Conservation (phyloP, 169 alveolate species). For the Babesia bovis region DNA sequence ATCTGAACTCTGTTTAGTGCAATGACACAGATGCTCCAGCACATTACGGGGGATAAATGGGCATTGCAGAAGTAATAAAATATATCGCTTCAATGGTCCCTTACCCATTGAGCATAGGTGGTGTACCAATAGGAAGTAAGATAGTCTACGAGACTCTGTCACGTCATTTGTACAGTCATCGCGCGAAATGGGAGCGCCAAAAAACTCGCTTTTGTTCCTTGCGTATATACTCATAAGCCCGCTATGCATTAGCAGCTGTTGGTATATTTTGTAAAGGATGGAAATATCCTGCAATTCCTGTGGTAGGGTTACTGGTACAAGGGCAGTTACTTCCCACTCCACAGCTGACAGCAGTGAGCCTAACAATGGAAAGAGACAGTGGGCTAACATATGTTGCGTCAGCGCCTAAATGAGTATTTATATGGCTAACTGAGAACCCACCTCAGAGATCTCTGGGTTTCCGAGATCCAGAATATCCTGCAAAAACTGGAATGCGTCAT, state of each 20-base stretch:
- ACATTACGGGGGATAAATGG: slow-evolving; percentile 14
- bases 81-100: slow-evolving; percentile 2
- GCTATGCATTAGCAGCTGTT: slow-evolving; percentile 10
- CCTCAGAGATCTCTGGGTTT: slow-evolving; percentile 37
- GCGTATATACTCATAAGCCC: slow-evolving; percentile 49
- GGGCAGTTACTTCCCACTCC: background rate
- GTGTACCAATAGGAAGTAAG: slow-evolving; percentile 21
- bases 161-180: background rate
- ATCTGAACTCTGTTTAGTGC: background rate
- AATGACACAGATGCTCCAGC: slow-evolving; percentile 2
- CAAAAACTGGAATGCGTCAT: slow-evolving; percentile 52
- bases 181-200: background rate
- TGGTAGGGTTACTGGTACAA: background rate
- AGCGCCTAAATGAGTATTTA: slow-evolving; percentile 19
- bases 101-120: slow-evolving; percentile 21
- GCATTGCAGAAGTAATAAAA: slow-evolving; percentile 15
- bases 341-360: background rate
- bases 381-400: slow-evolving; percentile 17
- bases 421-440: background rate
- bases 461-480: slow-evolving; percentile 60
- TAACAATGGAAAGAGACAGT: slow-evolving; percentile 54
- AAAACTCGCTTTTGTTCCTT: slow-evolving; percentile 46
- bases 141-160: slow-evolving; percentile 6
- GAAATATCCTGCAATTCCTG: background rate
- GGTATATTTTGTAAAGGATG: slow-evolving; percentile 13